Evolutionary conservation across 805 yeast genomes (phyloP).

Genomic region (Cephaloascus fragrans): DNA sequence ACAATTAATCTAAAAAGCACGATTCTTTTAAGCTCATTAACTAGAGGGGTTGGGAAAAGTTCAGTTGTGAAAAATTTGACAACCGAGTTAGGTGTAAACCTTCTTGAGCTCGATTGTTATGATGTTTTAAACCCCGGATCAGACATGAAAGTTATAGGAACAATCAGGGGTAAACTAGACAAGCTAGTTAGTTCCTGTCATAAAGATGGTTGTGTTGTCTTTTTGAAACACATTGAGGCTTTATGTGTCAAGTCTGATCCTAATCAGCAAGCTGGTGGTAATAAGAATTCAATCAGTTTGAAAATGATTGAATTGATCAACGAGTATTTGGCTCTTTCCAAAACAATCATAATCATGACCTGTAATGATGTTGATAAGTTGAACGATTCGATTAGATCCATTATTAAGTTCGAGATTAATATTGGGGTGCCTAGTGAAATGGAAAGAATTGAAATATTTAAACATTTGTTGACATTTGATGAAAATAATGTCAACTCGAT

Average conservation of each 20-base stretch:
- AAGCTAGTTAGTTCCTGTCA: constrained; percentile 34
- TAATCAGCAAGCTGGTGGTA: constrained; percentile 40
- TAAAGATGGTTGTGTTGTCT: constrained; percentile 32
- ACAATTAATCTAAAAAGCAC: constrained; percentile 44
- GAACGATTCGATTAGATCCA: constrained; percentile 54
- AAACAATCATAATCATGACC: constrained; percentile 47
- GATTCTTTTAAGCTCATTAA: constrained; percentile 55
- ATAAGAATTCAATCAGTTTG: constrained; percentile 34
- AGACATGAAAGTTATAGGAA: constrained; percentile 71
- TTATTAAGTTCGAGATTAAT: constrained; percentile 67
- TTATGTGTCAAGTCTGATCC: constrained; percentile 60
- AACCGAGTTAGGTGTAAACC: constrained; percentile 51
- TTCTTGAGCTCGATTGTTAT: constrained; percentile 61
- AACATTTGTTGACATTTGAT: constrained; percentile 24
- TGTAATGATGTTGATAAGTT: constrained; percentile 65
- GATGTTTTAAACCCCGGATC: constrained; percentile 60
- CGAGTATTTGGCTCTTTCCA: constrained; percentile 35
- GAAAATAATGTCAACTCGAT: constrained; percentile 15
- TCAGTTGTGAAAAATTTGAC: constrained; percentile 49
- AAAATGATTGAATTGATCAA: constrained; percentile 50
- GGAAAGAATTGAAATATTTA: constrained; percentile 61
- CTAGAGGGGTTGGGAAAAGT: constrained; percentile 73
- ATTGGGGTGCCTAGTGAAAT: constrained; percentile 70
- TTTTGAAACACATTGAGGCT: constrained; percentile 65
- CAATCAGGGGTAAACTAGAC: constrained; percentile 68